Conservation (phyloP, 202 grass and related monocot genomes). For the Thinopyrum obtusiflorum region DNA sequence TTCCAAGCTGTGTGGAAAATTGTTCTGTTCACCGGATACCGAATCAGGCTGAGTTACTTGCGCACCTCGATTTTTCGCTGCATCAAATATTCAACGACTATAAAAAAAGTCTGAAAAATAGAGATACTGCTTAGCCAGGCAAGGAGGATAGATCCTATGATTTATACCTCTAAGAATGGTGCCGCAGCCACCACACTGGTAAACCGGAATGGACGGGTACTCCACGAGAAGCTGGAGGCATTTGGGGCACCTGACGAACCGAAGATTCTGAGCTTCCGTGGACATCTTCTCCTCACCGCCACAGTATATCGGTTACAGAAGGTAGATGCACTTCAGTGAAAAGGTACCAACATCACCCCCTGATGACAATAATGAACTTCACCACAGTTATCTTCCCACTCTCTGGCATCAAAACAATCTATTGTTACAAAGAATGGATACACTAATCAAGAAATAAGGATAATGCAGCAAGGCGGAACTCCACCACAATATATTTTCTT, state of each 20-base stretch:
- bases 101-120: conserved; percentile 2
- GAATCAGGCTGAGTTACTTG: background rate
- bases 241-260: conserved; percentile 84
- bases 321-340: background rate
- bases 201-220: conserved; percentile 67
- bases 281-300: background rate
- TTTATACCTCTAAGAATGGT: conserved; percentile 68
- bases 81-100: background rate
- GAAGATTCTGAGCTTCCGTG: conserved; percentile 48
- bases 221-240: conserved; percentile 81
- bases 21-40: background rate
- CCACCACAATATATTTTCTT: background rate
- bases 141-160: background rate
- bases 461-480: background rate
- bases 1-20: conserved; percentile 15
- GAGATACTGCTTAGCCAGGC: background rate
- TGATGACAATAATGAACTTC: background rate
- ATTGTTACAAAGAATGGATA: background rate
- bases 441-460: background rate
- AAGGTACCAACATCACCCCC: background rate
- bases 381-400: background rate
- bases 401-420: background rate
- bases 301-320: background rate
- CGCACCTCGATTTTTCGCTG: conserved; percentile 46
- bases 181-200: conserved; percentile 74